These are phyloP conservation scores for Ceratocystis colombiana DNA, from an alignment of 2,329 filamentous ascomycete genomes.

Conservation along the genomic window DNA sequence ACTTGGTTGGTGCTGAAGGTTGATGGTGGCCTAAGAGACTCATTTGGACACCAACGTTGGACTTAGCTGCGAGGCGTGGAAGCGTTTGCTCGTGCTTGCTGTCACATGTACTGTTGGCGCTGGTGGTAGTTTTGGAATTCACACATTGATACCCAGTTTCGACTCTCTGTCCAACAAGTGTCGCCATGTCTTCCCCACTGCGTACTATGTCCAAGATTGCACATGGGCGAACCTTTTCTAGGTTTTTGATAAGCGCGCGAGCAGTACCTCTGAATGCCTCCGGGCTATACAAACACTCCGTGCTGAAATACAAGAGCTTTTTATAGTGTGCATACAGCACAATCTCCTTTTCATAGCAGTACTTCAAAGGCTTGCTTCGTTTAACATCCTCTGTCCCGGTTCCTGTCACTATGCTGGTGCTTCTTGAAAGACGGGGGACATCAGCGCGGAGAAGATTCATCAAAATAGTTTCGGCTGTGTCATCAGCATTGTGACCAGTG, in stretches of 20 bases:
- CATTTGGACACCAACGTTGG: background rate
- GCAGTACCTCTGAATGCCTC: conserved; percentile 94
- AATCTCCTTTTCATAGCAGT: conserved; percentile 98
- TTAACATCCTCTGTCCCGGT: conserved; percentile 76
- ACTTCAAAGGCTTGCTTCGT: conserved; percentile 92
- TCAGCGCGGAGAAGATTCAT: conserved; percentile 95
- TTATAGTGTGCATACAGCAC: conserved; percentile 96
- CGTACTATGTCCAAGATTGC: conserved; percentile 90
- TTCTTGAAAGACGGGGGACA: conserved; percentile 72
- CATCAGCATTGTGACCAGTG: conserved; percentile 94
- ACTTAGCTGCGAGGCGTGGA: background rate
- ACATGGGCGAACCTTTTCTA: conserved; percentile 85
- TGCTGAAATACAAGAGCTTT: conserved; percentile 94
- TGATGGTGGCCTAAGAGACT: background rate
- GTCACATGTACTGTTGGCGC: conserved; percentile 1
- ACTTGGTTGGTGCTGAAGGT: background rate
- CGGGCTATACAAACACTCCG: conserved; percentile 95
- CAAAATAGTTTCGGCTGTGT: conserved; percentile 91
- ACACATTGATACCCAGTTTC: conserved; percentile 12
- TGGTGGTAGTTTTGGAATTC: background rate
- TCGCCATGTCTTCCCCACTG: conserved; percentile 93
- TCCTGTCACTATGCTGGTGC: conserved; percentile 80
- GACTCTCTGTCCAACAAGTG: conserved; percentile 45
- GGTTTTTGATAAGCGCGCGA: conserved; percentile 81
- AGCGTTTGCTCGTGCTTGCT: background rate